phyloP scores from a whole-genome alignment of 2,329 filamentous ascomycete species.

The Penicillium sp. region DNA sequence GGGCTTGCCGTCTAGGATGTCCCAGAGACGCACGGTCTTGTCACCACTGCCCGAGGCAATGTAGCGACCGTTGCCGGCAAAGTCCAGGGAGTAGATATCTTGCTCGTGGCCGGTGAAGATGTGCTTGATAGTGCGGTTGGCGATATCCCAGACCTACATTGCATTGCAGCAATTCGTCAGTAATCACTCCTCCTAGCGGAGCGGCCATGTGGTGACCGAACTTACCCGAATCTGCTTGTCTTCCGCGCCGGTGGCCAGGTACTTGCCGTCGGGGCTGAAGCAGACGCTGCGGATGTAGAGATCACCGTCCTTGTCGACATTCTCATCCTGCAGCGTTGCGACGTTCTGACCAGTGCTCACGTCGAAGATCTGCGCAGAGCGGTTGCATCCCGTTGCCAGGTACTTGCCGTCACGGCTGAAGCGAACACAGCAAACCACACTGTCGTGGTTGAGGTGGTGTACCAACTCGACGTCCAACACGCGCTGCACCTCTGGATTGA shows the following conservation, averaged over 20 bases:
- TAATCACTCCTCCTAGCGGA: background rate
- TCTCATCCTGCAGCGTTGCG: conserved; percentile 83
- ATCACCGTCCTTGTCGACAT: conserved; percentile 80
- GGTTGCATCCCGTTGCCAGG: conserved; percentile 93
- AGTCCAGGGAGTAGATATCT: conserved; percentile 96
- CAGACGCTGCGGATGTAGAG: conserved; percentile 97
- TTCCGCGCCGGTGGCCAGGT: conserved; percentile 90
- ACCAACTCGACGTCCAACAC: conserved; percentile 89
- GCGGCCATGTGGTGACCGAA: background rate
- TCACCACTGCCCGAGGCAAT: conserved; percentile 96
- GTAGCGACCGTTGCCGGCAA: conserved; percentile 84
- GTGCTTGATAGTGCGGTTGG: conserved; percentile 74
- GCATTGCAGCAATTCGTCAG: conserved; percentile 7
- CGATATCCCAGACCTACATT: conserved; percentile 86
- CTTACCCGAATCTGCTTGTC: conserved; percentile 93
- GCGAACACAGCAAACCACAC: conserved; percentile 94
- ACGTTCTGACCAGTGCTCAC: conserved; percentile 82
- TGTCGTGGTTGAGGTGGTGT: conserved; percentile 88
- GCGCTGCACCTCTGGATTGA: conserved; percentile 86
- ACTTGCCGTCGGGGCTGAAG: conserved; percentile 94
- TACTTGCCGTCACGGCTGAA: conserved; percentile 96
- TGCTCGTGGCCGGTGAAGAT: conserved; percentile 97
- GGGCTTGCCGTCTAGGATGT: conserved; percentile 78
- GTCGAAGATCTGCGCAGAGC: conserved; percentile 99
- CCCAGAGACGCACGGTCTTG: conserved; percentile 91